Base-by-base conservation (phyloP, 2,329 filamentous ascomycete species). In the Myriangium duriaei region DNA sequence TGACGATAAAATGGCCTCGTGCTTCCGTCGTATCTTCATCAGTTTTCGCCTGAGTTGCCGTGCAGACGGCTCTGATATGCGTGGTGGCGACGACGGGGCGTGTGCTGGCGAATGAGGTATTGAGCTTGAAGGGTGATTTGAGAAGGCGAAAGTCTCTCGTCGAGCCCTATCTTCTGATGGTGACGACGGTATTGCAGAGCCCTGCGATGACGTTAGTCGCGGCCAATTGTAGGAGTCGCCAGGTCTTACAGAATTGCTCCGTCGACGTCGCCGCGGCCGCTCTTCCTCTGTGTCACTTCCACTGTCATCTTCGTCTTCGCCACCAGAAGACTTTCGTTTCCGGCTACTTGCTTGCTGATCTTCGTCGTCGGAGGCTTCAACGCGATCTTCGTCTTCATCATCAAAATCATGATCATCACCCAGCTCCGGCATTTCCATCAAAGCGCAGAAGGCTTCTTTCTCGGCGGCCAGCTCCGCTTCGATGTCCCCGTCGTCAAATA, bases 401-500 rank as follows among this genome's bases (percentile, higher is more conserved):
- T 74, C 64, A 37, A 74, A 69, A 16, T 79, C 73, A 9, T 74
- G 76, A 17, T 79, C 72, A 19, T 91, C 83, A 28, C 84, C 84
- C 33, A 93, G 63, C 32, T 92, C 83, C 1, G 87, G 88, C 86
- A 98, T 96, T 45, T 86, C 80, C 32, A 84, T 68, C 36, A 96
- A 64, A n/a, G 80, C 79, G 46, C 82, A 73, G 53, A 92, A 96
- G 28, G 91, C 87, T 42, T 84, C 77, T 48, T 76, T 72, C 59
- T 96, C 86, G 1, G 64, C 64, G 10, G 59, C 61, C 21, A 98
- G 64, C 21, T 87, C 82, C 48, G 88, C 81, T 48, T 88, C 81
- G 35, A 98, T 87, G 56, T 98, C 91, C 1, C 88, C 91, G 54
- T 96, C 91, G 53, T 96, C 91, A 56, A 91, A 93, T 2, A 95